A percentile compares a stretch with the other conserved stretches of the same genome.
These are phyloP conservation scores for Blastobotrys malaysiensis DNA, from an alignment of 1,139 yeast genomes.

Conservation along the genomic window DNA sequence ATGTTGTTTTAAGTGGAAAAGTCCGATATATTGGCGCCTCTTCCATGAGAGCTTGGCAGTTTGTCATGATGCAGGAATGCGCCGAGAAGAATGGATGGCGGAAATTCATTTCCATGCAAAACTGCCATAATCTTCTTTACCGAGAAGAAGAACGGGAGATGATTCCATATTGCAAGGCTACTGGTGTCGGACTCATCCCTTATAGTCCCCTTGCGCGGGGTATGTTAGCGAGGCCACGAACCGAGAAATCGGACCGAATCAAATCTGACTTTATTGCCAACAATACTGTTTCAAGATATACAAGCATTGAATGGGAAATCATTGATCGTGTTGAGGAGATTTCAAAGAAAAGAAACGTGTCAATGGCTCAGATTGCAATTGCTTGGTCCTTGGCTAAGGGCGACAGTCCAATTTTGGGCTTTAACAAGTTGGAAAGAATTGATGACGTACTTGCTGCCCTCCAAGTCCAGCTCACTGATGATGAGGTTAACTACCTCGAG, in stretches of 20 bases:
- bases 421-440: slow-evolving; percentile 45
- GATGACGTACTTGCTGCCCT: slow-evolving; percentile 49
- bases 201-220: slow-evolving; percentile 51
- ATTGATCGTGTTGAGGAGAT: slow-evolving; percentile 48
- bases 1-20: slow-evolving; percentile 43
- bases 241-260: slow-evolving; percentile 8
- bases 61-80: slow-evolving; percentile 44
- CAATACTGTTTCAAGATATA: not conserved
- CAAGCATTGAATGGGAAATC: slow-evolving; percentile 30
- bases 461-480: slow-evolving; percentile 40
- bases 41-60: slow-evolving; percentile 40
- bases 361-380: slow-evolving; percentile 51
- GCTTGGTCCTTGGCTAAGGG: slow-evolving; percentile 55
- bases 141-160: slow-evolving; percentile 58
- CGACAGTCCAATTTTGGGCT: slow-evolving; percentile 51
- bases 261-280: slow-evolving; percentile 13
- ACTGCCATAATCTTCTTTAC: slow-evolving; percentile 47
- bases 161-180: slow-evolving; percentile 47
- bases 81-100: slow-evolving; percentile 50
- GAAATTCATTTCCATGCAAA: slow-evolving; percentile 56
- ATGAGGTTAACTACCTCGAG: slow-evolving; percentile 45
- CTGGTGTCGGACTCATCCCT: slow-evolving; percentile 46
- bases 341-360: slow-evolving; percentile 41
- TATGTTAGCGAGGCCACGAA: slow-evolving; percentile 39
- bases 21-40: slow-evolving; percentile 55